Conservation (phyloP, 306 rosid genomes). For the Cyamopsis tetragonoloba region DNA sequence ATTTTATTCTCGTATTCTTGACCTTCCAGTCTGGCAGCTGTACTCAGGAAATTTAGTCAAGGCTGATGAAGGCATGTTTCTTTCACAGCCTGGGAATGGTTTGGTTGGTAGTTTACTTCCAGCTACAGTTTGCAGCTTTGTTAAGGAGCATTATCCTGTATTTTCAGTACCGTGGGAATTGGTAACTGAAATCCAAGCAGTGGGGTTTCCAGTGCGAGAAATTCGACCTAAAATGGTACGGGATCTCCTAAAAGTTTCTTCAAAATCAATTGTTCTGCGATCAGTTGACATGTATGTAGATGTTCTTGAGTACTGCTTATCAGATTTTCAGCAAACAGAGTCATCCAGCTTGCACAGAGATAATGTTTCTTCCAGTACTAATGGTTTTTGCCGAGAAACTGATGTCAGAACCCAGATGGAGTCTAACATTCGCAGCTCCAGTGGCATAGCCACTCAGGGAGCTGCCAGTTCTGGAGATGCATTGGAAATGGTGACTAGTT, state of each 20-base stretch:
- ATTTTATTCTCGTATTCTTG: conserved; percentile 77
- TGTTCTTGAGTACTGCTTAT: conserved; percentile 95
- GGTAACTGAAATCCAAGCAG: conserved; percentile 85
- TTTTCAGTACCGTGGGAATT: conserved; percentile 98
- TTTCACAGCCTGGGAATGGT: conserved; percentile 92
- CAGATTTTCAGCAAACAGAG: conserved; percentile 58
- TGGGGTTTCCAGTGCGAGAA: conserved; percentile 73
- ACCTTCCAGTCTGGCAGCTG: conserved; percentile 95
- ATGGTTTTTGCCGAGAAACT: conserved; percentile 32
- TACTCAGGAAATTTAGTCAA: conserved; percentile 94
- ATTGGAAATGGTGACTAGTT: conserved; percentile 91
- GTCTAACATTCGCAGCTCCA: conserved; percentile 38
- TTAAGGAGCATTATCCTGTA: conserved; percentile 95
- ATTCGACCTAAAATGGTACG: conserved; percentile 96
- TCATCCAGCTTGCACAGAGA: conserved; percentile 40
- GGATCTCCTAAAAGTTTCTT: conserved; percentile 65
- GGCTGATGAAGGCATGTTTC: conserved; percentile 99
- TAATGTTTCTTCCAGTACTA: conserved; percentile 30
- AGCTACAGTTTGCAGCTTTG: conserved; percentile 92
- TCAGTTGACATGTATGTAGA: conserved; percentile 87
- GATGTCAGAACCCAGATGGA: conserved; percentile 41
- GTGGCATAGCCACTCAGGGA: conserved; percentile 47
- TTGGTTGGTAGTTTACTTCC: conserved; percentile 77
- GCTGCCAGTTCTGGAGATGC: conserved; percentile 94
- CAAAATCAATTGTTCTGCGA: conserved; percentile 58